phyloP scores from a whole-genome alignment of 2,329 filamentous ascomycete species.

The Diaporthe citrichinensis region DNA sequence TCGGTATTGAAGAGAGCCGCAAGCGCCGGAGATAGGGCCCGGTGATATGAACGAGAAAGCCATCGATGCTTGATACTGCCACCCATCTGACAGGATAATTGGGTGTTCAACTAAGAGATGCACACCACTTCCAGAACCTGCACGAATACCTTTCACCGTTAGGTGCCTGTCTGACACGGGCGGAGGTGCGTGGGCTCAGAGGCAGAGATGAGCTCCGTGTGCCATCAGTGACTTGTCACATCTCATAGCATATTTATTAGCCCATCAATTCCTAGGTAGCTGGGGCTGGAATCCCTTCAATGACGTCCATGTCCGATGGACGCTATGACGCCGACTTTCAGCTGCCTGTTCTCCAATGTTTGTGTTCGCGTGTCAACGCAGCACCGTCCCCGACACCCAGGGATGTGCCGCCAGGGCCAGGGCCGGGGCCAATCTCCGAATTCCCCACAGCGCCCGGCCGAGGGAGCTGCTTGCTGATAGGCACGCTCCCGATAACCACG shows the following conservation, averaged over 20 bases:
- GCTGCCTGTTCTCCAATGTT: background rate
- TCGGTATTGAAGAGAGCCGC: background rate
- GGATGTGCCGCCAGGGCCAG: background rate
- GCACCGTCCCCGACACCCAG: background rate
- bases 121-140: background rate
- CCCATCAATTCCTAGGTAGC: too few species aligned
- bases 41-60: background rate
- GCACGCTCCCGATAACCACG: background rate
- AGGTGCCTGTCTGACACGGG: background rate
- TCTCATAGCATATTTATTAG: background rate
- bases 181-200: background rate
- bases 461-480: background rate
- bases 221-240: background rate
- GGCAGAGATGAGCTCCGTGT: background rate
- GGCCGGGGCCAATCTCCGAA: slow-evolving; percentile 4
- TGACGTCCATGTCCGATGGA: background rate
- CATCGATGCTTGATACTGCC: background rate
- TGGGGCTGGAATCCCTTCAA: background rate
- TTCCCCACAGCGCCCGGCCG: slow-evolving; percentile 15
- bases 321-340: background rate
- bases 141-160: background rate
- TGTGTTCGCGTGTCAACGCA: background rate
- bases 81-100: too few species aligned
- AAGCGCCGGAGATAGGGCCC: background rate
- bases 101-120: background rate